phyloP scores from a whole-genome alignment of 768 basidiomycete genomes.

The Termitomyces sp. region DNA sequence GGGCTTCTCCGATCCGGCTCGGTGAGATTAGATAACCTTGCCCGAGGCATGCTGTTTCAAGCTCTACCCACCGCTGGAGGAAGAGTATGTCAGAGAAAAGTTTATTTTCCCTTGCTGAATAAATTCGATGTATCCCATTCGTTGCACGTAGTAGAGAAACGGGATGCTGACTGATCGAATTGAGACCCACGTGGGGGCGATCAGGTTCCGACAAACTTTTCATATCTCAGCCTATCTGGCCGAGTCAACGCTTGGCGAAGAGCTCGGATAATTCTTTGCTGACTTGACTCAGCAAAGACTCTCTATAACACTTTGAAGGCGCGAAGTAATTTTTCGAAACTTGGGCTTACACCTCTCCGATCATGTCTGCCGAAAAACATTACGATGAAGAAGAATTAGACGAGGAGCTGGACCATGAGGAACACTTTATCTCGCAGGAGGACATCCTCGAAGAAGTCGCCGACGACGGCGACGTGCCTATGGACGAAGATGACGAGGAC shows the following conservation, averaged over 20 bases:
- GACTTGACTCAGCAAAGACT: conserved; percentile 22
- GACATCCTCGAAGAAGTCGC: conserved; percentile 65
- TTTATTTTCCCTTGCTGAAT: not conserved
- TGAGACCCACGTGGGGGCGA: conserved; percentile 4
- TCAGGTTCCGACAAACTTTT: conserved; percentile 19
- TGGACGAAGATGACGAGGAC: conserved; percentile 69
- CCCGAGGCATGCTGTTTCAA: not conserved
- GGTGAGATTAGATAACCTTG: conserved; percentile 5
- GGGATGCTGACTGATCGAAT: not conserved
- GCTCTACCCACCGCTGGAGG: not conserved
- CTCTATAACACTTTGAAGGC: not conserved
- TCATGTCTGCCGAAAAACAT: conserved; percentile 33
- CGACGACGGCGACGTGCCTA: conserved; percentile 66
- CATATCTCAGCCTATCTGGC: conserved; percentile 10
- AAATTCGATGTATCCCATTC: not conserved
- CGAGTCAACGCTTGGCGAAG: not conserved
- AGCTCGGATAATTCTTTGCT: conserved; percentile 14
- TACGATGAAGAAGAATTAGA: conserved; percentile 24
- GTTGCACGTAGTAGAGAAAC: not conserved
- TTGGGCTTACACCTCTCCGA: not conserved
- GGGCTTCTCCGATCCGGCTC: conserved; percentile 22
- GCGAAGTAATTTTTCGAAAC: not conserved
- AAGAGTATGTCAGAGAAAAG: not conserved
- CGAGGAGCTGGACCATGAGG: conserved; percentile 43
- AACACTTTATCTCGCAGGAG: conserved; percentile 62